Percentiles rank a stretch among this genome's conserved stretches.
phyloP scores from a whole-genome alignment of 192 early-diverging fungal species.

The Coemansia sp. region DNA sequence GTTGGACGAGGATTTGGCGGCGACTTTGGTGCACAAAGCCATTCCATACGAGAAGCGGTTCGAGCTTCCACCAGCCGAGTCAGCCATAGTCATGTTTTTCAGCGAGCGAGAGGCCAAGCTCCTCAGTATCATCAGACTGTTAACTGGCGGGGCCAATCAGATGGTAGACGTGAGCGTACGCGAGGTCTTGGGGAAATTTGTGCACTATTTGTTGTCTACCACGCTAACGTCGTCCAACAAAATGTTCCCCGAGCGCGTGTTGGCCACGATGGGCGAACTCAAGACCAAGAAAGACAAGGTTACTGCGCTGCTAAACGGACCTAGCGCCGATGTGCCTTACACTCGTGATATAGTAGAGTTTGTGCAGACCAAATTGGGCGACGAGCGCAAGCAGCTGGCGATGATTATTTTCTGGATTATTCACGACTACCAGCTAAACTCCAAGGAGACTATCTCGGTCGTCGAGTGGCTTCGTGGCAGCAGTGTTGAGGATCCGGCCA shows the following conservation, averaged over 20 bases:
- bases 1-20: constrained; percentile 75
- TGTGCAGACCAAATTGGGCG: constrained; percentile 39
- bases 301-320: constrained; percentile 50
- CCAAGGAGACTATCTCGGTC: constrained; percentile 31
- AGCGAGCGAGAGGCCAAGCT: constrained; percentile 65
- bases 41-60: constrained; percentile 57
- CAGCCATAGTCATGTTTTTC: constrained; percentile 69
- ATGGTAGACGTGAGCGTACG: constrained; percentile 52
- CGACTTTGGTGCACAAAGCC: constrained; percentile 63
- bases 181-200: constrained; percentile 41
- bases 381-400: constrained; percentile 51
- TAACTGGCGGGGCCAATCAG: constrained; percentile 52
- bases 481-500: constrained; percentile 40
- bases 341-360: constrained; percentile 46
- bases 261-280: constrained; percentile 55
- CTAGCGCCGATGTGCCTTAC: constrained; percentile 55
- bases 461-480: constrained; percentile 47
- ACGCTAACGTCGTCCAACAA: constrained; percentile 21
- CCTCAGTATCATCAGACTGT: constrained; percentile 56
- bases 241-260: constrained; percentile 59
- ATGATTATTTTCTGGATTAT: constrained; percentile 49
- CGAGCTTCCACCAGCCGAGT: constrained; percentile 62
- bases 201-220: constrained; percentile 37
- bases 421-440: constrained; percentile 45
- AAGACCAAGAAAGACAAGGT: constrained; percentile 55